Evolutionary conservation across 192 early-diverging fungal species (phyloP), one percentile per base, ranked within the genome.

Genomic region (Funneliformis mosseae): DNA sequence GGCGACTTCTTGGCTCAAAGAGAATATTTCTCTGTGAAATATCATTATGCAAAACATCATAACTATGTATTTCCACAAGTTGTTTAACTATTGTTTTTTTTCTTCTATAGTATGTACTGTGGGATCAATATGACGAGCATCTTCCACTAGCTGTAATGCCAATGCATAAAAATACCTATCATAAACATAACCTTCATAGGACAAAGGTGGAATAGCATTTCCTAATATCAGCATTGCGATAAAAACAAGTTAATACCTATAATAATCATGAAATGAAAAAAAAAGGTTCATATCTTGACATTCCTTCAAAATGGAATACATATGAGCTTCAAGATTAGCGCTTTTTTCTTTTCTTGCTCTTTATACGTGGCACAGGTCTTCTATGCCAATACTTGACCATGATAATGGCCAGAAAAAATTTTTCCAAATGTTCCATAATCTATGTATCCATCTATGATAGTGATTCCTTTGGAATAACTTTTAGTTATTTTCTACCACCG

Each of bases 41-140:
- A 39, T 70, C 68, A 70, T 70, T 70, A n/a, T 70, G 33, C 41
- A 70, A n/a, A n/a, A 70, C 33, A 38, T 38, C 68, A 39, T 45
- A 70, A 70, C n/a, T 70, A 70, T 70, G 68, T 70, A 70, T 70
- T 70, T 3, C 8, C 33, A 39, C 41, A n/a, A 70, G 68, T 70
- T 70, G 68, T 5, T 39, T 41, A 9, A 70, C 33, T 38, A 70
- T 70, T 70, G n/a, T 70, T 70, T 41, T 39, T 70, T 70, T 42
- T 70, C 68, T n/a, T 70, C 33, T 70, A 18, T 39, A 4, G 68
- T 70, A 39, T 39, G 68, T 27, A 3, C 41, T 70, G 3, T 9
- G 9, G 68, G 68, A 23, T 3, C 61, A 62, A 62, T 62, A 62
- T 62, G 61, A 62, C 21, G 61, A 4, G 61, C 9, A 21, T 70